Conservation (phyloP, 2,329 filamentous ascomycete genomes). For the Hirsutella rhossiliensis region DNA sequence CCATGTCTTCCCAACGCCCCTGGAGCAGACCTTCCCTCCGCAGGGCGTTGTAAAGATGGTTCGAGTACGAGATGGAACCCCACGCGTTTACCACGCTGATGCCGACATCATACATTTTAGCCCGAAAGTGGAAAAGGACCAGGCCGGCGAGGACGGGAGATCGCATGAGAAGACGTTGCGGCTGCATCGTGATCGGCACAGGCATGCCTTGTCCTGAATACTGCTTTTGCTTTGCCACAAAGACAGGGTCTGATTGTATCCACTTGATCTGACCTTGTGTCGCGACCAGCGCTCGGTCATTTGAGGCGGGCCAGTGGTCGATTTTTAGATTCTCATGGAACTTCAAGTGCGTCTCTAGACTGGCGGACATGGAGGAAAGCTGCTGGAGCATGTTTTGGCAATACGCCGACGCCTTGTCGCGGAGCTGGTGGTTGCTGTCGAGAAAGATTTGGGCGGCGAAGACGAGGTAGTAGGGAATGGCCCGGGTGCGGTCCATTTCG, state of each 20-base stretch:
- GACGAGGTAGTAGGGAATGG: constrained; percentile 21
- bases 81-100: constrained; percentile 22
- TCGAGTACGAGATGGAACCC: constrained; percentile 23
- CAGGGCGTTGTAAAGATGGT: constrained; percentile 30
- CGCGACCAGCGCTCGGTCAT: too few species aligned
- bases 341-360: constrained; percentile 17
- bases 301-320: too few species aligned
- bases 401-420: constrained; percentile 4
- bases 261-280: too few species aligned
- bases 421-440: constrained; percentile 24
- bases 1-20: constrained; percentile 27
- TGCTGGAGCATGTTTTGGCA: constrained; percentile 9
- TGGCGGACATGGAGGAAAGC: constrained; percentile 3
- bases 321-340: too few species aligned
- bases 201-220: constrained; percentile 2
- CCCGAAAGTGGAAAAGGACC: constrained; percentile 23
- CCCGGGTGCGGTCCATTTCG: constrained; percentile 14
- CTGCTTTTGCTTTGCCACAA: too few species aligned
- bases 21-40: constrained; percentile 14
- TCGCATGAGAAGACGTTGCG: constrained; percentile 17
- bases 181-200: constrained; percentile 15
- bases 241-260: too few species aligned
- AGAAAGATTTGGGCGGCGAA: constrained; percentile 29
- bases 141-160: constrained; percentile 26
- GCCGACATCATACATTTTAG: constrained; percentile 16